These are phyloP conservation scores for Pelargonium myrrhifolium DNA, from an alignment of 441 rosid species.

Conservation along the genomic window DNA sequence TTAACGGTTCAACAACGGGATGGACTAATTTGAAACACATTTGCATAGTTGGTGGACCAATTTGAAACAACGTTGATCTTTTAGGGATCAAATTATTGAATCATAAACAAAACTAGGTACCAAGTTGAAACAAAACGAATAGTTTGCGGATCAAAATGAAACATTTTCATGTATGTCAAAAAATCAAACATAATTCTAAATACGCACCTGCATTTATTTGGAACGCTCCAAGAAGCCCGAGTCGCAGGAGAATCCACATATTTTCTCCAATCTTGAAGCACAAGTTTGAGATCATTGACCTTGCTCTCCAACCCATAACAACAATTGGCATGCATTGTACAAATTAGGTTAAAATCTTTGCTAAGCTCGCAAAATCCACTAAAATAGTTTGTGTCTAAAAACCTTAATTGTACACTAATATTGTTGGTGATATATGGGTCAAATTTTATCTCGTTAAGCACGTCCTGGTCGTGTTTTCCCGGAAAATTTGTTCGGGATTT, in stretches of 20 bases:
- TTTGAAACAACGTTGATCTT: no score
- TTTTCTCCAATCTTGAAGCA: slow-evolving; percentile 22
- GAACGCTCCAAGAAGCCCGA: slow-evolving; percentile 15
- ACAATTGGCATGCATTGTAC: slow-evolving; percentile 34
- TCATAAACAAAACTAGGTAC: no score
- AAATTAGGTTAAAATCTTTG: slow-evolving; percentile 19
- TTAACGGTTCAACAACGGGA: no score
- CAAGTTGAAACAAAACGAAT: no score
- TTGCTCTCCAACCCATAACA: slow-evolving; percentile 24
- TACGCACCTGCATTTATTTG: slow-evolving; percentile 11
- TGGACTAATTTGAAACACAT: no score
- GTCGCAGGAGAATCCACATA: not conserved
- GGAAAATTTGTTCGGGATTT: slow-evolving; percentile 16
- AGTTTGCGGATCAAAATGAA: no score
- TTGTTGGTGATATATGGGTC: not conserved
- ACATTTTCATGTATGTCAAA: no score
- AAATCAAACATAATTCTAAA: no score
- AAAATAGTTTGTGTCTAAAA: slow-evolving; percentile 22
- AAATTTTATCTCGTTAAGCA: slow-evolving; percentile 25
- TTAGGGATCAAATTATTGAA: no score
- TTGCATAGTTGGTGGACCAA: no score
- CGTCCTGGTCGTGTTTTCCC: slow-evolving; percentile 25
- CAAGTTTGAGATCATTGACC: slow-evolving; percentile 15
- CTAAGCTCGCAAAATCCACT: slow-evolving; percentile 26
- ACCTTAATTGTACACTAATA: slow-evolving; percentile 18